phyloP scores from a whole-genome alignment of 148 eudicot species.

The Spergularia marina region DNA sequence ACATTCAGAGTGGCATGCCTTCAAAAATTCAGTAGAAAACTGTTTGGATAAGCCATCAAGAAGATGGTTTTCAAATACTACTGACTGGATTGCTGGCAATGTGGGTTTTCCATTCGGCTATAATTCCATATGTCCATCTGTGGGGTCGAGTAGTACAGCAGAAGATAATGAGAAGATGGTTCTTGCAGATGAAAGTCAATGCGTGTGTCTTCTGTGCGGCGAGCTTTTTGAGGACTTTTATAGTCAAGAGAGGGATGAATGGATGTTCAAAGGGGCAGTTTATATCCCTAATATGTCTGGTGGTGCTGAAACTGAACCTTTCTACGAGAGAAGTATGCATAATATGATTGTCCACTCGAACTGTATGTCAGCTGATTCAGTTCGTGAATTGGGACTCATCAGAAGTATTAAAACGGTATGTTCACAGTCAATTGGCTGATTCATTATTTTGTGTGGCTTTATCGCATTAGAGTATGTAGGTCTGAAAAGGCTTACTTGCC shows the following conservation, averaged over 20 bases:
- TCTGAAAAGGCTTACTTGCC: not conserved
- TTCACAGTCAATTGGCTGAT: not conserved
- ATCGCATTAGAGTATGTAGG: too few relatives aligned
- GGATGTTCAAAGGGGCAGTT: constrained; percentile 92
- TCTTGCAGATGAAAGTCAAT: constrained; percentile 87
- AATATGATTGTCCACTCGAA: constrained; percentile 72
- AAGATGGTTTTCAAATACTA: constrained; percentile 60
- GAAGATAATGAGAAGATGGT: constrained; percentile 53
- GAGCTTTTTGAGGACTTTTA: constrained; percentile 86
- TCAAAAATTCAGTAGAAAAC: constrained; percentile 35
- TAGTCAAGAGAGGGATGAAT: constrained; percentile 55
- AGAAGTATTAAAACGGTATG: constrained; percentile 52
- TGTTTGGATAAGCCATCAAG: constrained; percentile 41
- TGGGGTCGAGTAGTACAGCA: constrained; percentile 27
- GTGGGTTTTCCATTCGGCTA: constrained; percentile 27
- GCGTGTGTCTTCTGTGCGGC: constrained; percentile 87
- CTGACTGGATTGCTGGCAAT: constrained; percentile 61
- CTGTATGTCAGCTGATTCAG: constrained; percentile 59
- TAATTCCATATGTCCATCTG: constrained; percentile 12
- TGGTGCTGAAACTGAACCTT: constrained; percentile 27
- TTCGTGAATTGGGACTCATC: constrained; percentile 49
- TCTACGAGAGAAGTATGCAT: constrained; percentile 29
- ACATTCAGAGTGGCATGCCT: constrained; percentile 87
- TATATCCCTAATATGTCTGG: constrained; percentile 43
- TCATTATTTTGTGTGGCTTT: not conserved